Base-by-base conservation (phyloP, 345 rosid genomes). In the Citrus sp. region DNA sequence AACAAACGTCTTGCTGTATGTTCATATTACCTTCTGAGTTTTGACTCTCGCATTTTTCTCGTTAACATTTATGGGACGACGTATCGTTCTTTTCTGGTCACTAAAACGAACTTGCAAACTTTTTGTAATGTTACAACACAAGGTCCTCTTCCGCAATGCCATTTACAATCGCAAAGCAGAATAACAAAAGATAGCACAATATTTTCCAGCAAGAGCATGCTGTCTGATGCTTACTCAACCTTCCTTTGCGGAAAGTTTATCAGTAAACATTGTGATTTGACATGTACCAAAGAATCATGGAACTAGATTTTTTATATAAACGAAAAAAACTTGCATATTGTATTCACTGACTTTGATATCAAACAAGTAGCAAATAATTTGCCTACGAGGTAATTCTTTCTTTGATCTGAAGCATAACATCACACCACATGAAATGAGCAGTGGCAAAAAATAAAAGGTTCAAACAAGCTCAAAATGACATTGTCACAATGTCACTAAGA, bases 401-500 rank as follows among this genome's bases (percentile, higher is more conserved):
- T 63, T 13, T 42, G 56, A 51, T 16, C 60, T 24, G 51, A 4
- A 16, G 73, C 58, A 51, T 28, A 51, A 21, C 25, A 19, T 60
- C 40, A 54, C 16, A 21, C 59, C 30, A 14, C 51, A n/a, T 58
- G 76, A 30, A 3, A 21, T 9, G 12, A 2, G 32, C 46, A 61
- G 30, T 9, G n/a, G 54, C 7, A 63, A 74, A 67, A 68, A 74
- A 67, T 1, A 30, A 56, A 32, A 67, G 27, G 13, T 72, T 64
- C 73, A 65, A 77, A 76, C 65, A 66, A 71, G 35, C 6, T 14
- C 16, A 78, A 46, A 60, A 55, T 46, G 19, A 70, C 40, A 46
- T 13, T 46, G 51, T 46, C 51, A 46, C 51, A 46, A 79, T 54
- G 61, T 32, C 71, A 73, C 85, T 66, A 78, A 28, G 37, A 72